Conservation (phyloP, 345 rosid genomes). For the Citrus cavaleriei region DNA sequence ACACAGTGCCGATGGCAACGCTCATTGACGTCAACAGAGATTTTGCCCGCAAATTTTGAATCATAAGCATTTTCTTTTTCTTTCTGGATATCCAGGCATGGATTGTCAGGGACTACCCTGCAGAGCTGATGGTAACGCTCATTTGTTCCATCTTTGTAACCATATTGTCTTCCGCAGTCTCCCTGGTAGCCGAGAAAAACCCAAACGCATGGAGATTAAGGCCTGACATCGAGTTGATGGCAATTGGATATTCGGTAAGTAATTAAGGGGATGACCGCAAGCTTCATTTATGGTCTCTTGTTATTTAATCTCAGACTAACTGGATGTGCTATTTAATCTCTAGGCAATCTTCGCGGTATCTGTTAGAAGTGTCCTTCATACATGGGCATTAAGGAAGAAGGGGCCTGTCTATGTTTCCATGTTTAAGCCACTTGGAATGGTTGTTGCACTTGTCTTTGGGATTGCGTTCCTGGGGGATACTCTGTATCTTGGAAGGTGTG, state of each 20-base stretch:
- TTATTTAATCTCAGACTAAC: not conserved
- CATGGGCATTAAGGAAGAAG: conserved; percentile 28
- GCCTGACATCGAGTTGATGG: conserved; percentile 15
- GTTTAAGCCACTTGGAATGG: conserved; percentile 36
- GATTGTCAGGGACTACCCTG: conserved; percentile 22
- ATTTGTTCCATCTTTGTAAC: conserved; percentile 12
- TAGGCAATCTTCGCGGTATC: conserved; percentile 33
- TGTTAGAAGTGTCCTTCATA: conserved; percentile 21
- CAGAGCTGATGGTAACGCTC: conserved; percentile 18
- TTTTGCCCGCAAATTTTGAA: not conserved
- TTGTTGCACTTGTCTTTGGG: conserved; percentile 31
- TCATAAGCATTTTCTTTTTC: not conserved
- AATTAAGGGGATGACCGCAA: not conserved
- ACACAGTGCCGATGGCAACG: not conserved
- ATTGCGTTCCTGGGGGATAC: conserved; percentile 32
- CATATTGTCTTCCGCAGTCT: conserved; percentile 10
- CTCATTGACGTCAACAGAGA: no score
- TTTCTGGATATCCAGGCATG: conserved; percentile 9
- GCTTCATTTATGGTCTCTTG: not conserved
- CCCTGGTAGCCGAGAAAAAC: conserved; percentile 16
- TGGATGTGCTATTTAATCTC: not conserved
- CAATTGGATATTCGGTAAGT: conserved; percentile 24
- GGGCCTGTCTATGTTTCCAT: conserved; percentile 27
- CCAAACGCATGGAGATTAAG: conserved; percentile 24
- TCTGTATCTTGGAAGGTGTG: conserved; percentile 34